A percentile compares a stretch with the other conserved stretches of the same genome.
Conservation (phyloP, 2,329 filamentous ascomycete species). For the Pyrenochaeta sp. region DNA sequence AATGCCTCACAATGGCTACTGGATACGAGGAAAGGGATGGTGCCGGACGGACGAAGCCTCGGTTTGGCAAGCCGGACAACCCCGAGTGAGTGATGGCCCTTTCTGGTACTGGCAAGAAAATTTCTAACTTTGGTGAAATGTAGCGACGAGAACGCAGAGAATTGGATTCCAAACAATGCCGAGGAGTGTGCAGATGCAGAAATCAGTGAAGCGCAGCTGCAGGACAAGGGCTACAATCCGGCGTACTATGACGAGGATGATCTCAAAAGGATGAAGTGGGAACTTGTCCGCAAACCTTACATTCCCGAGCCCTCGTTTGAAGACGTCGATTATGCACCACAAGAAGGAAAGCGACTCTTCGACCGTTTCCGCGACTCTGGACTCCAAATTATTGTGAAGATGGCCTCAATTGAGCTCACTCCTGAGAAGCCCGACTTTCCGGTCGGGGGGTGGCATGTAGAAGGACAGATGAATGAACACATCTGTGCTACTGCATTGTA, state of each 20-base stretch:
- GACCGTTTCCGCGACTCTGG: slow-evolving; percentile 24
- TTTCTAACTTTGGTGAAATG: too few species aligned
- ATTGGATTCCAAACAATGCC: slow-evolving; percentile 22
- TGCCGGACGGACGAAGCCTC: slow-evolving; percentile 17
- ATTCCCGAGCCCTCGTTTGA: slow-evolving; percentile 19
- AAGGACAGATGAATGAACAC: slow-evolving; percentile 65
- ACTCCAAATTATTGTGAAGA: slow-evolving; percentile 70
- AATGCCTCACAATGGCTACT: slow-evolving; percentile 17
- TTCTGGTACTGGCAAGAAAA: too few species aligned
- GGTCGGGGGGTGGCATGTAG: slow-evolving; percentile 64
- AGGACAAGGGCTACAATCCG: slow-evolving; percentile 3
- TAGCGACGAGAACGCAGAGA: slow-evolving; percentile 23
- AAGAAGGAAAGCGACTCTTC: slow-evolving; percentile 13
- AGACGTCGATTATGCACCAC: slow-evolving; percentile 24
- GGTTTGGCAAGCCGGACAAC: slow-evolving; percentile 8
- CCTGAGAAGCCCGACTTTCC: slow-evolving; percentile 65
- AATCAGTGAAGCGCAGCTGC: slow-evolving; percentile 2
- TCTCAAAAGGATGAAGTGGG: slow-evolving; percentile 21
- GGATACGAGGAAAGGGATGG: slow-evolving; percentile 6
- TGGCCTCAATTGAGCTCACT: slow-evolving; percentile 66
- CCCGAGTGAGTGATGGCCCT: slow-evolving; percentile 6
- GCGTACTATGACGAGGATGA: neutral
- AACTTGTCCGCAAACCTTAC: slow-evolving; percentile 21
- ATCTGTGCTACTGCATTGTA: slow-evolving; percentile 71
- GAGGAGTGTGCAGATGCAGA: slow-evolving; percentile 7